phyloP scores from a whole-genome alignment of 805 yeast genomes.

The Starmerella powellii region DNA sequence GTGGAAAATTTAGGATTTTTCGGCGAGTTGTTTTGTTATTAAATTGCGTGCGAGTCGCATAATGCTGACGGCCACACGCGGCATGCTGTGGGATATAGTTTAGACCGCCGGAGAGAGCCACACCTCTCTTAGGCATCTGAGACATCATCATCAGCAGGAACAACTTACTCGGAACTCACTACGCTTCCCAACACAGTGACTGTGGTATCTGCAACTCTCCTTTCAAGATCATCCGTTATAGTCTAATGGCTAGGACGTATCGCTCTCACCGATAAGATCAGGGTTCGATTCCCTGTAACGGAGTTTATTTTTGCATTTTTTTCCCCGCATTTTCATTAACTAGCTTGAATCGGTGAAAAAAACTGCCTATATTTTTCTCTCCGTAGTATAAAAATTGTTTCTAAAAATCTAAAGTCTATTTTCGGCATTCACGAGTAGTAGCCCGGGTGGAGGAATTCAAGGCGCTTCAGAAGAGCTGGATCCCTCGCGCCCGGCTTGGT shows the following conservation, averaged over 20 bases:
- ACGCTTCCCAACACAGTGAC: no score
- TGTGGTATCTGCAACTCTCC: no score
- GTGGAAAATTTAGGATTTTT: no score
- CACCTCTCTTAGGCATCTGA: no score
- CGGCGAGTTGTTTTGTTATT: no score
- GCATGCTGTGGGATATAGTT: no score
- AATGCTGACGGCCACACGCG: no score
- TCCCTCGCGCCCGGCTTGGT: constrained; percentile 66
- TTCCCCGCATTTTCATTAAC: not conserved
- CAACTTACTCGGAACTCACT: no score
- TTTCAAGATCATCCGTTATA: constrained; percentile 19
- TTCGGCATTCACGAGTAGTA: constrained; percentile 7
- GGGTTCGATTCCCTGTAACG: constrained; percentile 26
- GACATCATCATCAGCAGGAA: no score
- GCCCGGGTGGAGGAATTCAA: constrained; percentile 83
- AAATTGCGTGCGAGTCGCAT: no score
- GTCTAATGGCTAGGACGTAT: constrained; percentile 26
- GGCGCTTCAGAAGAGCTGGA: constrained; percentile 57
- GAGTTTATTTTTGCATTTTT: constrained; percentile 12
- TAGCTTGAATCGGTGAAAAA: no score
- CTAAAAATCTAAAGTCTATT: not conserved
- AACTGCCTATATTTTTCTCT: constrained; percentile 1
- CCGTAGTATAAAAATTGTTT: not conserved
- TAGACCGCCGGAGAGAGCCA: no score
- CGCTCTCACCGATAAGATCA: constrained; percentile 26